Evolutionary conservation across 2,329 filamentous ascomycete genomes (phyloP).

Genomic region (Claviceps arundinis): DNA sequence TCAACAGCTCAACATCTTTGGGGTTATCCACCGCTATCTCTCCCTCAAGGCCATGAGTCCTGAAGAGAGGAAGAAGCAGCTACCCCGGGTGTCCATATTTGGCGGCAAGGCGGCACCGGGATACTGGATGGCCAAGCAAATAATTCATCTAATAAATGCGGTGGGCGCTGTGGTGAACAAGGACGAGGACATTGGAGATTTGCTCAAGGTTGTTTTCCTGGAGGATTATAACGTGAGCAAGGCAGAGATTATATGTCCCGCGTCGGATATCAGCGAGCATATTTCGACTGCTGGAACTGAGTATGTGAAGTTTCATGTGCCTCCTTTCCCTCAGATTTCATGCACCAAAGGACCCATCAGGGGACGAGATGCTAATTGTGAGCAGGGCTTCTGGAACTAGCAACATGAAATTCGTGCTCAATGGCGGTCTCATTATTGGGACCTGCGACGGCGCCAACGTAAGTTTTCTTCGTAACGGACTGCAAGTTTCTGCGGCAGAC

Average conservation of each 20-base stretch:
- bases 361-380: constrained; percentile 4
- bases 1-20: constrained; percentile 97
- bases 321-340: not conserved
- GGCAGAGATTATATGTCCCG: constrained; percentile 89
- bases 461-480: constrained; percentile 24
- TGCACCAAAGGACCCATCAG: no score
- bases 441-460: constrained; percentile 97
- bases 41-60: constrained; percentile 73
- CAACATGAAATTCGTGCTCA: constrained; percentile 99
- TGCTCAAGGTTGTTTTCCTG: constrained; percentile 93
- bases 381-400: constrained; percentile 62
- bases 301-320: constrained; percentile 24
- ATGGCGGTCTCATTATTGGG: constrained; percentile 92
- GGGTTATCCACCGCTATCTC: constrained; percentile 89
- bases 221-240: constrained; percentile 99
- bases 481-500: not conserved
- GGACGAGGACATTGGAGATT: constrained; percentile 79
- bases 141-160: constrained; percentile 91
- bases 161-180: constrained; percentile 86
- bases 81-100: constrained; percentile 86
- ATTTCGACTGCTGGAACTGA: constrained; percentile 97
- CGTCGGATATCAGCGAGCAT: constrained; percentile 93
- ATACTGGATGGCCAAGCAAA: constrained; percentile 99
- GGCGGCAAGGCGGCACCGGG: constrained; percentile 95
- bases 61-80: constrained; percentile 74